Conservation (phyloP, 768 basidiomycete genomes). For the Paxillus ammoniavirescens region DNA sequence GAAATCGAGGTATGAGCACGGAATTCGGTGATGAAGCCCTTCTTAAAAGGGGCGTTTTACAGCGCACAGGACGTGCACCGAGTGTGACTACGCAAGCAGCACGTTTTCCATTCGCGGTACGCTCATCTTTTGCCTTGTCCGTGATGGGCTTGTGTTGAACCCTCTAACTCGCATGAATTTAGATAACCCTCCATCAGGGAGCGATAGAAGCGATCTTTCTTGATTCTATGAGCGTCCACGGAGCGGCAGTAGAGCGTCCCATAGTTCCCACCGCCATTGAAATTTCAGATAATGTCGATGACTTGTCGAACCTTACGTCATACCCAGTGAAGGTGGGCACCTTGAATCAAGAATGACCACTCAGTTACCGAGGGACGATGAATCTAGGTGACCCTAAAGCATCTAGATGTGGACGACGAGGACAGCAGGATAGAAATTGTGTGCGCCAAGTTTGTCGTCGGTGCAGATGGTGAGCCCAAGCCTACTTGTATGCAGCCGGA, state of each 20-base stretch:
- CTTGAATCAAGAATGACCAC: not conserved
- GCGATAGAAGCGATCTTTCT: constrained; percentile 42
- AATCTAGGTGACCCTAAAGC: constrained; percentile 24
- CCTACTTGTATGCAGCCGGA: not conserved
- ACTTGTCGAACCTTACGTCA: constrained; percentile 1
- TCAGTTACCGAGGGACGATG: not conserved
- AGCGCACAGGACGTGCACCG: constrained; percentile 63
- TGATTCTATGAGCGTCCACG: constrained; percentile 35
- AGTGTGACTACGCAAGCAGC: constrained; percentile 62
- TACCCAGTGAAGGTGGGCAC: constrained; percentile 31
- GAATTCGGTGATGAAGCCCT: not conserved
- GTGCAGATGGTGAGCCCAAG: constrained; percentile 30
- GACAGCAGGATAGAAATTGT: constrained; percentile 32
- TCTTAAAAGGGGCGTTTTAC: not conserved
- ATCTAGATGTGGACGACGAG: constrained; percentile 23
- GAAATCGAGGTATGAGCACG: constrained; percentile 53
- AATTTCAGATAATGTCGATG: constrained; percentile 35
- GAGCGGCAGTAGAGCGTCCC: constrained; percentile 36
- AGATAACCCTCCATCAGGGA: constrained; percentile 41
- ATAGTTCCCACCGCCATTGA: constrained; percentile 30
- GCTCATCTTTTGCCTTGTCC: not conserved
- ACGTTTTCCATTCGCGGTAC: constrained; percentile 70
- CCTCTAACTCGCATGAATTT: not conserved
- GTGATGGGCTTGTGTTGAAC: not conserved
- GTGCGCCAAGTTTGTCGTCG: constrained; percentile 35